A percentile compares a stretch with the other conserved stretches of the same genome.
Conservation (phyloP, 1,284 basidiomycete genomes). For the Cryptococcus sp. region DNA sequence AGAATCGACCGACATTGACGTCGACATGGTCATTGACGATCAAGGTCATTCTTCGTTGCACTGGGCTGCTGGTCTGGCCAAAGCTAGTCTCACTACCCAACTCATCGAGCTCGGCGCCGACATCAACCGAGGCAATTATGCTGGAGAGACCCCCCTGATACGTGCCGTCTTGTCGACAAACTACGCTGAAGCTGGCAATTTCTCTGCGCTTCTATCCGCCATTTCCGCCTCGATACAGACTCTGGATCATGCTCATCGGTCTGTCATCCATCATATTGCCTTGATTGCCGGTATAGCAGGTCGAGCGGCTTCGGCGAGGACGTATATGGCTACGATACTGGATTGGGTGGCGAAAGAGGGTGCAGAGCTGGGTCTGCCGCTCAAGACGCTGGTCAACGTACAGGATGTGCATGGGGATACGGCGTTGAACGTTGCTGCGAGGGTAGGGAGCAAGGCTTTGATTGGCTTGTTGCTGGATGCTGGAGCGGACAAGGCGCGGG, state of each 20-base stretch:
- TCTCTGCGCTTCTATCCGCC: constrained; percentile 60
- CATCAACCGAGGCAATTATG: constrained; percentile 80
- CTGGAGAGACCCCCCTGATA: constrained; percentile 91
- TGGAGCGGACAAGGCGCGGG: constrained; percentile 80
- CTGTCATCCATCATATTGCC: constrained; percentile 90
- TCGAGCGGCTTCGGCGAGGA: constrained; percentile 73
- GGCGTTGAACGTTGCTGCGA: constrained; percentile 86
- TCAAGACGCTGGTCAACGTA: constrained; percentile 76
- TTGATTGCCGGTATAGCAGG: constrained; percentile 87
- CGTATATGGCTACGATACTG: constrained; percentile 88
- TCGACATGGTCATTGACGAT: constrained; percentile 82
- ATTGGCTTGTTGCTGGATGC: constrained; percentile 86
- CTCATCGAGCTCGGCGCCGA: constrained; percentile 73
- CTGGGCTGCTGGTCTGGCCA: constrained; percentile 81
- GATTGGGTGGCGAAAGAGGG: constrained; percentile 46
- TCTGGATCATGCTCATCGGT: constrained; percentile 80
- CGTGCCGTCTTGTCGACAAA: constrained; percentile 86
- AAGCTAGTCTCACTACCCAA: constrained; percentile 60
- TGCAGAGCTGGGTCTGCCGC: constrained; percentile 32
- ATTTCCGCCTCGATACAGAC: constrained; percentile 68
- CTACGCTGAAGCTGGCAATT: constrained; percentile 71
- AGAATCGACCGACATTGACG: constrained; percentile 50
- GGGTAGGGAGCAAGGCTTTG: constrained; percentile 84
- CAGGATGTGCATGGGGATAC: constrained; percentile 97
- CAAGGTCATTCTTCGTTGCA: constrained; percentile 93